Evolutionary conservation across 768 basidiomycete species (phyloP), one percentile per base, ranked within the genome.

Genomic region (Mycena haematopus): DNA sequence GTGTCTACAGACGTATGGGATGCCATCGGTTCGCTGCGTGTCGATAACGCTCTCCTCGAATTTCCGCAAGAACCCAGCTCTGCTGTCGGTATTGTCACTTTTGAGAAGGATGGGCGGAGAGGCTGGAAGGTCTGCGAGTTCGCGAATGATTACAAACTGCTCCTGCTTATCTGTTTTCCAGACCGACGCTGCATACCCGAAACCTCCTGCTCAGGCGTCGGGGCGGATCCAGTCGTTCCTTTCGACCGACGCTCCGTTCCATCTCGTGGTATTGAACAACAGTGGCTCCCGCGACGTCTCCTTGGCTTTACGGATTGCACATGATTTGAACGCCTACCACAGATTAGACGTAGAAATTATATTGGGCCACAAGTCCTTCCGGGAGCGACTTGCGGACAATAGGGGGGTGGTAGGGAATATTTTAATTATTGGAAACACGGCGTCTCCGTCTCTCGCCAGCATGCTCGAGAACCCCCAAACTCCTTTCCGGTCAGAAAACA

Each of bases 151-250:
- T 31, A 6, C 4, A 8, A 17, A 2, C 8, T 52, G 4, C 8
- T 56, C 25, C 33, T 35, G 42, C 62, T 51, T 52, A 51, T 46
- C 21, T n/a, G 13, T 7, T 24, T 64, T 27, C 55, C 51, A 65
- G 56, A 51, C 65, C 19, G 14, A 45, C 42, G 38, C 53, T 27
- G 14, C 24, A 10, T 27, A 36, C 15, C 36, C 56, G 17, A 46
- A 31, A 27, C 24, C 50, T 3, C 49, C 50, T 14, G 42, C 36
- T 15, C 75, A 75, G 46, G 73, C 74, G 19, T 80, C 82, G 2
- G 86, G 85, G 21, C 84, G 91, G 14, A 76, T 92, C n/a, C 87
- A 90, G 65, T 79, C 79, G 5, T 83, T 95, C 49, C 79, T 96
- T 15, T 78, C 79, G 7, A 83, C 86, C 0, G 50, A 68, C 1